phyloP scores from a whole-genome alignment of 164 flowering plant genomes.

The Pachysandra terminalis region DNA sequence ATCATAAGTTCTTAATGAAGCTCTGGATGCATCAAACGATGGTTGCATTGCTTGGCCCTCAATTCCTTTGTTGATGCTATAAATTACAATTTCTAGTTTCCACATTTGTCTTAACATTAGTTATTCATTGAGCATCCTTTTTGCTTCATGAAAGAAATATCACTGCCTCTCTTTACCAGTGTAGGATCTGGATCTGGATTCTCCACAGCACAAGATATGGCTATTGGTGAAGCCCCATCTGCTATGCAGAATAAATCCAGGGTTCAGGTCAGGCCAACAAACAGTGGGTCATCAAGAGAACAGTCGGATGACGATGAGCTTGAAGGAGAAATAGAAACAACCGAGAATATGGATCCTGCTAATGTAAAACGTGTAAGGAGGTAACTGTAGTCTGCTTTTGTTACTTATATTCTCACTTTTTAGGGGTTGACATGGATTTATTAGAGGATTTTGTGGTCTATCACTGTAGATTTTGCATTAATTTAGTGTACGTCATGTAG shows the following conservation, averaged over 20 bases:
- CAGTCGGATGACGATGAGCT: slow-evolving; percentile 83
- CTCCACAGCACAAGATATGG: slow-evolving; percentile 43
- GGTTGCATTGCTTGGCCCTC: neutral
- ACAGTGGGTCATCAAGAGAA: slow-evolving; percentile 84
- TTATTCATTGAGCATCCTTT: neutral
- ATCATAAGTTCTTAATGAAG: neutral
- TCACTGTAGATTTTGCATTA: neutral
- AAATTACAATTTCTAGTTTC: neutral
- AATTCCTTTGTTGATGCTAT: neutral
- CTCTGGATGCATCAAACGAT: neutral
- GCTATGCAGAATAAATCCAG: slow-evolving; percentile 38
- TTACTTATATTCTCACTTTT: neutral
- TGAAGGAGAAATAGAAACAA: slow-evolving; percentile 63
- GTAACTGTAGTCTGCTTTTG: slow-evolving; percentile 32
- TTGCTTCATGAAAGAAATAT: neutral
- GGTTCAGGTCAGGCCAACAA: slow-evolving; percentile 39
- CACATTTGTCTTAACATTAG: neutral
- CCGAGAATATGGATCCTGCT: slow-evolving; percentile 57
- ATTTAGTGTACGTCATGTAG: neutral
- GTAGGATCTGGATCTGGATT: slow-evolving; percentile 44
- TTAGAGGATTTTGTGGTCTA: neutral
- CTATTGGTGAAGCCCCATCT: slow-evolving; percentile 47
- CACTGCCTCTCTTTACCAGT: neutral
- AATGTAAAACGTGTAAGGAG: slow-evolving; percentile 90
- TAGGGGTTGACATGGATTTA: neutral